Evolutionary conservation across 23 red algal species (phyloP).

Genomic region (Chondrus crispus): DNA sequence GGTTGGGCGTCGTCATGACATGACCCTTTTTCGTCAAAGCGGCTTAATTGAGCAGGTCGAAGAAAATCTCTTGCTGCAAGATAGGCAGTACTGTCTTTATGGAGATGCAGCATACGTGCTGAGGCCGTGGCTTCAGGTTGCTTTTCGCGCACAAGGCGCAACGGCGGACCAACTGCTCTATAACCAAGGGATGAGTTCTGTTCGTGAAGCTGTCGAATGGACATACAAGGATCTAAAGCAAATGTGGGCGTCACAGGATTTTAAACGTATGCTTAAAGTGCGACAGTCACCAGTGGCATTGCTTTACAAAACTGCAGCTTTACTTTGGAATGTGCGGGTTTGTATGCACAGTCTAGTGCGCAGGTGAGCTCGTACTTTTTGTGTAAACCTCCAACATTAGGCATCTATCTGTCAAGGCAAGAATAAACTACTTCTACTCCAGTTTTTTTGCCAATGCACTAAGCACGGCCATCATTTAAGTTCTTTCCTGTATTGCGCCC

Average conservation of each 20-base stretch:
- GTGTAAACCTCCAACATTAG: too few species aligned
- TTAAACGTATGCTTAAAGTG: too few species aligned
- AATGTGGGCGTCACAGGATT: too few species aligned
- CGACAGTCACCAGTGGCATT: too few species aligned
- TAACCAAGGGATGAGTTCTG: not conserved
- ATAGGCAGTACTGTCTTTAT: not conserved
- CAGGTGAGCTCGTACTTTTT: too few species aligned
- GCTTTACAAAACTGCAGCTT: too few species aligned
- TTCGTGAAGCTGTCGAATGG: not conserved
- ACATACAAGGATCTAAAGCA: conserved; percentile 5
- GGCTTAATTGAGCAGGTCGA: not conserved
- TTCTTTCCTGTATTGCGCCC: not conserved
- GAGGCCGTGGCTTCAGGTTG: not conserved
- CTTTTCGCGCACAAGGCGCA: not conserved
- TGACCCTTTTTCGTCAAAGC: not conserved
- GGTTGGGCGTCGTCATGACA: conserved; percentile 12
- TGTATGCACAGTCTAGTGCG: too few species aligned
- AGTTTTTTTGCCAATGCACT: not conserved
- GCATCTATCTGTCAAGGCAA: too few species aligned
- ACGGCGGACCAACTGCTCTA: not conserved
- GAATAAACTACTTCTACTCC: too few species aligned
- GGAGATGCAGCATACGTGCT: not conserved
- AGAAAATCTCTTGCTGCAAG: not conserved
- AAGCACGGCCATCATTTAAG: not conserved
- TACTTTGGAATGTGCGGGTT: too few species aligned